phyloP scores from a whole-genome alignment of 805 yeast species.

The Huiozyma sinensis region DNA sequence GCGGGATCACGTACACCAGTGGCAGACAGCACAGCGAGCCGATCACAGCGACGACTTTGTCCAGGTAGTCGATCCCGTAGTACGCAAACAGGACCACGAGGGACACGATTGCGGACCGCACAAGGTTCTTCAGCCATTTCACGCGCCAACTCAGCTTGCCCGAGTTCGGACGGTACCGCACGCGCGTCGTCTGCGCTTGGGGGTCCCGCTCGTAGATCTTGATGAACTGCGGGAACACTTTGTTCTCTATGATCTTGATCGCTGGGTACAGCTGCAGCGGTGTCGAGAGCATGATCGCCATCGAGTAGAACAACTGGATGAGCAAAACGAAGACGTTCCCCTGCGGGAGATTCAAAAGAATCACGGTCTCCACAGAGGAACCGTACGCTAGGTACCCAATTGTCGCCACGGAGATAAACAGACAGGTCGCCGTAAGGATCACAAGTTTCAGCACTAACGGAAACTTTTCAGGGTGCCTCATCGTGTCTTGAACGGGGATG shows the following conservation, averaged over 20 bases:
- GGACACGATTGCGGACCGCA: slow-evolving; percentile 44
- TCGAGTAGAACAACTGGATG: slow-evolving; percentile 61
- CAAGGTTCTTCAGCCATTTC: slow-evolving; percentile 58
- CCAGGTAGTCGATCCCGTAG: slow-evolving; percentile 58
- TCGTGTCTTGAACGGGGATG: slow-evolving; percentile 73
- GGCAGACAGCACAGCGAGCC: slow-evolving; percentile 84
- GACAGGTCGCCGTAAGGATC: slow-evolving; percentile 46
- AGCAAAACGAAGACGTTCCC: slow-evolving; percentile 46
- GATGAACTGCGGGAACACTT: slow-evolving; percentile 37
- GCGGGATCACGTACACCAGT: slow-evolving; percentile 77
- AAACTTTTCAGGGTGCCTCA: slow-evolving; percentile 64
- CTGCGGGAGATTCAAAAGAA: slow-evolving; percentile 64
- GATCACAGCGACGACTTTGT: slow-evolving; percentile 65
- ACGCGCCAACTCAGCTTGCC: slow-evolving; percentile 45
- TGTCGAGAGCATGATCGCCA: slow-evolving; percentile 66
- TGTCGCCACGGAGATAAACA: slow-evolving; percentile 55
- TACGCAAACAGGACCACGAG: slow-evolving; percentile 49
- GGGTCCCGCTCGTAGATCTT: slow-evolving; percentile 11
- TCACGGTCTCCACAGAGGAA: slow-evolving; percentile 49
- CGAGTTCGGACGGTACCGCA: slow-evolving; percentile 24
- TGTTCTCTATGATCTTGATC: slow-evolving; percentile 57
- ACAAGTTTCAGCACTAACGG: slow-evolving; percentile 56
- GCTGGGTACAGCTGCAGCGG: slow-evolving; percentile 80
- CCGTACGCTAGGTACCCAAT: slow-evolving; percentile 69
- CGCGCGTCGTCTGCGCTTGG: slow-evolving; percentile 6